These are phyloP conservation scores for Phytophthora podocarpi DNA, from an alignment of 352 stramenopile species.

Conservation along the genomic window DNA sequence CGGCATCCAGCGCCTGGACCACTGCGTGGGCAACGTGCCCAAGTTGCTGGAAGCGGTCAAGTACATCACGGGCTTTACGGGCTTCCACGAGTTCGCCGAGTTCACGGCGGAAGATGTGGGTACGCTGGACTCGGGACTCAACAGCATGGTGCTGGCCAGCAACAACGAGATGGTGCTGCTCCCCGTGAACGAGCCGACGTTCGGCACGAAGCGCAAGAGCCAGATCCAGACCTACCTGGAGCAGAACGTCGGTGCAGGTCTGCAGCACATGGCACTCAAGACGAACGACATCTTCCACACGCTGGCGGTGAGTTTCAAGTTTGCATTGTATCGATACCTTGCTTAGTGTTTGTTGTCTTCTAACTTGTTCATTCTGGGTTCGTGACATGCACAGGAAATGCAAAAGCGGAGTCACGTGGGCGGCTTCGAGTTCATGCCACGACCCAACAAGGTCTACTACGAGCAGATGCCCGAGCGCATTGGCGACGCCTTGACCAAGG, in stretches of 20 bases:
- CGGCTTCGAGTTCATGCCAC: constrained; percentile 88
- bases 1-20: constrained; percentile 88
- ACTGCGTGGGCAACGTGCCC: constrained; percentile 92
- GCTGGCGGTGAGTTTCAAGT: constrained; percentile 40
- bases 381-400: constrained; percentile 69
- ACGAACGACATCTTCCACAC: constrained; percentile 96
- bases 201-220: constrained; percentile 92
- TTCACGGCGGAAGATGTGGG: constrained; percentile 95
- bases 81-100: constrained; percentile 95
- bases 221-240: constrained; percentile 97
- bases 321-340: too few species aligned
- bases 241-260: constrained; percentile 93
- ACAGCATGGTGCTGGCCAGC: constrained; percentile 94
- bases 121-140: constrained; percentile 94
- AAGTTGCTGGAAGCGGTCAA: constrained; percentile 87
- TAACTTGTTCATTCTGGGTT: constrained; percentile 5
- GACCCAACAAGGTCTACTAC: constrained; percentile 92
- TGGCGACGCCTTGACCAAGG: constrained; percentile 72
- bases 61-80: constrained; percentile 81
- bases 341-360: neutral
- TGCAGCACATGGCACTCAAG: constrained; percentile 98
- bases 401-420: constrained; percentile 70
- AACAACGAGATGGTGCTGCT: constrained; percentile 95
- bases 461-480: constrained; percentile 84
- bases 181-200: constrained; percentile 95